These are phyloP conservation scores for Penicillium coprophilum DNA, from an alignment of 495 filamentous ascomycete genomes.

Conservation along the genomic window DNA sequence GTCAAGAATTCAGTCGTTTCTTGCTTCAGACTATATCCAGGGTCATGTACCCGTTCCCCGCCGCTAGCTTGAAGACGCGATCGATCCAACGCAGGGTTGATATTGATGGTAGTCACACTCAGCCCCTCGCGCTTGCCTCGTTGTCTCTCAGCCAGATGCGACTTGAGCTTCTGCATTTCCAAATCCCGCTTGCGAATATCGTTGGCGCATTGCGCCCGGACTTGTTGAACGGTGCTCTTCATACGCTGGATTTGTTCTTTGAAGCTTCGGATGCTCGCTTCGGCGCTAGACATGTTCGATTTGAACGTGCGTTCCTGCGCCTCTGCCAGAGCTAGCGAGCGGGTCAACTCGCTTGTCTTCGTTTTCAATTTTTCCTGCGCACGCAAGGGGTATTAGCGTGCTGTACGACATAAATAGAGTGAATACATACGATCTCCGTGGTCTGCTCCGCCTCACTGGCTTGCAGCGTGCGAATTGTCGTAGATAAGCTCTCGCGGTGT, in stretches of 20 bases:
- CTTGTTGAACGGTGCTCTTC: conserved; percentile 75
- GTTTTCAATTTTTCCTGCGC: conserved; percentile 59
- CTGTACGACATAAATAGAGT: background rate
- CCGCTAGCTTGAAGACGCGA: conserved; percentile 29
- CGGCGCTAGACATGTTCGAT: conserved; percentile 66
- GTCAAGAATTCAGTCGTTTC: conserved; percentile 94
- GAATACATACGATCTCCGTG: conserved; percentile 49
- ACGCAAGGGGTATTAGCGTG: conserved; percentile 16
- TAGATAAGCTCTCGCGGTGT: conserved; percentile 75
- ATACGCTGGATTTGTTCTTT: conserved; percentile 78
- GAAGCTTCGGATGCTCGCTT: conserved; percentile 64
- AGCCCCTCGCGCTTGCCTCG: conserved; percentile 52
- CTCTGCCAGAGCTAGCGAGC: conserved; percentile 72
- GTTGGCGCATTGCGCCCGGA: conserved; percentile 82
- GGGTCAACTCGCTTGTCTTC: conserved; percentile 68
- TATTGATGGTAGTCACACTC: conserved; percentile 51
- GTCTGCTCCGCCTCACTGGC: conserved; percentile 68
- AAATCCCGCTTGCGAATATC: conserved; percentile 90
- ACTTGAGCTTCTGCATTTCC: conserved; percentile 84
- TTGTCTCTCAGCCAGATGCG: conserved; percentile 63
- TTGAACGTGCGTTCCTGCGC: conserved; percentile 70
- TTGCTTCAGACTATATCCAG: conserved; percentile 70
- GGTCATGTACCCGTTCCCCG: conserved; percentile 52
- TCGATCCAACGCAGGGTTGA: conserved; percentile 42
- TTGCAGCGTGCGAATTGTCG: conserved; percentile 73